A percentile compares a stretch with the other conserved stretches of the same genome.
phyloP scores from a whole-genome alignment of 192 early-diverging fungal genomes.

The Mortierella claussenii region DNA sequence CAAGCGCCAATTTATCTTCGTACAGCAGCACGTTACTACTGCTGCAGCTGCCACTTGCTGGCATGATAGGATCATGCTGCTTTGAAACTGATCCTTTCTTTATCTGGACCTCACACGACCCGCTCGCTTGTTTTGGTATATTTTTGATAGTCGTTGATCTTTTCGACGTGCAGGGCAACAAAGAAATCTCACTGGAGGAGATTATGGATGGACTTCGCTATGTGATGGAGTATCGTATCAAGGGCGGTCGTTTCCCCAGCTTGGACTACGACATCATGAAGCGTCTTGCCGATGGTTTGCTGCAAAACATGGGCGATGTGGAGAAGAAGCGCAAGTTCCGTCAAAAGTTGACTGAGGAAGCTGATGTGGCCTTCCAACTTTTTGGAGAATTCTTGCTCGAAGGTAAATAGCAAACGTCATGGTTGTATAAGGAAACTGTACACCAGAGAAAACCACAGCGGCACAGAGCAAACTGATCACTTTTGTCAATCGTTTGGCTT shows the following conservation, averaged over 20 bases:
- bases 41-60: no score
- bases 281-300: conserved; percentile 85
- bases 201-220: conserved; percentile 91
- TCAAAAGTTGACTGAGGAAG: conserved; percentile 74
- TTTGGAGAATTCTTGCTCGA: conserved; percentile 97
- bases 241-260: conserved; percentile 82
- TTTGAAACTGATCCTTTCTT: no score
- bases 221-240: conserved; percentile 93
- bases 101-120: no score
- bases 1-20: not conserved
- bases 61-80: no score
- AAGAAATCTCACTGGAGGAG: conserved; percentile 78
- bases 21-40: no score
- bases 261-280: conserved; percentile 87
- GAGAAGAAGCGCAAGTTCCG: conserved; percentile 70
- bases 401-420: no score
- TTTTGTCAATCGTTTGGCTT: not conserved
- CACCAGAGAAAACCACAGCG: no score
- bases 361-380: conserved; percentile 87
- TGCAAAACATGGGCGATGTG: conserved; percentile 78
- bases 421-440: no score
- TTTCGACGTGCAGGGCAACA: conserved; percentile 75
- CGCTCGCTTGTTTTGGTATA: no score
- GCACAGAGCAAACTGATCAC: no score
- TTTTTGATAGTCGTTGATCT: conserved; percentile 81